These are phyloP conservation scores for Raffaelea arxii DNA, from an alignment of 2,329 filamentous ascomycete genomes.

Conservation along the genomic window DNA sequence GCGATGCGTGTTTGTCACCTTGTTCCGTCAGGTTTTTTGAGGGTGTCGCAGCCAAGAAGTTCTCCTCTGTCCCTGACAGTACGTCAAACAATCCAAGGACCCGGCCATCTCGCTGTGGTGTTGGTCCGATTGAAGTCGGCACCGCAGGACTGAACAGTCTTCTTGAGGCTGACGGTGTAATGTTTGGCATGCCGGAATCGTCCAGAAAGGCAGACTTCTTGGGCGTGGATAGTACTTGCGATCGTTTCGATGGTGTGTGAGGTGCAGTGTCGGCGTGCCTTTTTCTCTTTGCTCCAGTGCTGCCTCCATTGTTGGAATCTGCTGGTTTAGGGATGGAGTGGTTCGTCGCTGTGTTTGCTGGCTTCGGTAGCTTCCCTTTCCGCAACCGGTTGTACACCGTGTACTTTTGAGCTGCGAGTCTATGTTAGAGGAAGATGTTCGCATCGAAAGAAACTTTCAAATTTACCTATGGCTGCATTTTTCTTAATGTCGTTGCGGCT, in stretches of 20 bases:
- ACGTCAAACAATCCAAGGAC: conserved; percentile 72
- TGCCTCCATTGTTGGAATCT: no score
- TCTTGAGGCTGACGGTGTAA: conserved; percentile 46
- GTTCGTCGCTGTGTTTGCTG: neutral
- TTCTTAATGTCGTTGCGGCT: conserved; percentile 66
- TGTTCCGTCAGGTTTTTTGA: conserved; percentile 25
- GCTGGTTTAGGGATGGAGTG: no score
- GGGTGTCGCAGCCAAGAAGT: conserved; percentile 25
- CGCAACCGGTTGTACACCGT: conserved; percentile 63
- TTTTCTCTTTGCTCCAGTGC: no score
- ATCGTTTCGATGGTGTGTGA: conserved; percentile 37
- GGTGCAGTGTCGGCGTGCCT: no score
- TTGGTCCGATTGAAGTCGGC: conserved; percentile 61
- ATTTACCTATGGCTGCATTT: conserved; percentile 58
- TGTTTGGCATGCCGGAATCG: neutral
- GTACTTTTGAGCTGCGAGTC: conserved; percentile 55
- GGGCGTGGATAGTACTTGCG: no score
- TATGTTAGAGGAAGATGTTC: neutral
- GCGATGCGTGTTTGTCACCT: conserved; percentile 21
- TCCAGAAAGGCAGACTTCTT: no score
- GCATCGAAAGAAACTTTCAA: neutral
- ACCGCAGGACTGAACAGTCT: conserved; percentile 50
- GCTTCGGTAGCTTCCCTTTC: conserved; percentile 29
- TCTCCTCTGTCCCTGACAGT: conserved; percentile 27
- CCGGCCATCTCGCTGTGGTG: conserved; percentile 68